Conservation (phyloP, 345 rosid species). For the Pseudoturritis turrita region DNA sequence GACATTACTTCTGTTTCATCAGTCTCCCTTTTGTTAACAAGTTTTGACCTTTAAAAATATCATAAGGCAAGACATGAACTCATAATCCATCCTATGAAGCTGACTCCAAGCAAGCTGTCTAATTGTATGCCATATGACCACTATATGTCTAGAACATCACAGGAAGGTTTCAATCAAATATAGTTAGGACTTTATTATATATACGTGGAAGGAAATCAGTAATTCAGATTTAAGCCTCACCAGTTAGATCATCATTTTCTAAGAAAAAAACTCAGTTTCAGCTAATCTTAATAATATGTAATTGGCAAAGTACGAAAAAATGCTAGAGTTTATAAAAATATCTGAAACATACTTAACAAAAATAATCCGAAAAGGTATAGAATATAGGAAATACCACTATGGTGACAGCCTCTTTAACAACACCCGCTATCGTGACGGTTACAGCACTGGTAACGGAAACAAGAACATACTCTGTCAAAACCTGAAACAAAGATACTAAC, state of each 20-base stretch:
- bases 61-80: background rate
- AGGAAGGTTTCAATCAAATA: background rate
- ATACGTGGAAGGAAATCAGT: background rate
- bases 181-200: background rate
- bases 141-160: background rate
- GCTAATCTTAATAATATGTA: background rate
- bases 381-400: constrained; percentile 56
- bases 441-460: constrained; percentile 99
- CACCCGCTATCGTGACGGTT: constrained; percentile 96
- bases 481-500: constrained; percentile 47
- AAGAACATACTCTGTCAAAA: constrained; percentile 84
- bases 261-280: background rate
- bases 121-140: background rate
- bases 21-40: background rate
- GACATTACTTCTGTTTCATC: background rate
- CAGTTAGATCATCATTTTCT: background rate
- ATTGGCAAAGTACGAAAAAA: background rate
- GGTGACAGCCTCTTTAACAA: constrained; percentile 98
- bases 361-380: background rate
- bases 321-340: background rate
- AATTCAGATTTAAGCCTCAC: background rate
- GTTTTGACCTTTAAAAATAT: background rate
- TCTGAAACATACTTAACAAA: background rate
- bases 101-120: background rate
- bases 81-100: background rate